phyloP scores from a whole-genome alignment of 169 alveolate species.

The Eimeria zaria region DNA sequence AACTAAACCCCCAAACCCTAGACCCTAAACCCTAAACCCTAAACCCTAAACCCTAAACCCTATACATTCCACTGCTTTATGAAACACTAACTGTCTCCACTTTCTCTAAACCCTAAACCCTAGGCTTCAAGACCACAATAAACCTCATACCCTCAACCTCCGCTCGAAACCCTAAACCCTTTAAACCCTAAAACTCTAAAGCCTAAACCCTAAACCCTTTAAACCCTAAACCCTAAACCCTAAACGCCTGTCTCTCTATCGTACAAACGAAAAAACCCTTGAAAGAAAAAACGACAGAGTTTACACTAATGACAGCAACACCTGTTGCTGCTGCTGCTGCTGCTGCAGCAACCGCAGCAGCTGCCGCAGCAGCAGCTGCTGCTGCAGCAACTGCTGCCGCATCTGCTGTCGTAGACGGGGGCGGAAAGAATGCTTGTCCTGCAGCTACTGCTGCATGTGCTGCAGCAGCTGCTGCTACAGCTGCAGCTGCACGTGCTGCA shows the following conservation, averaged over 20 bases:
- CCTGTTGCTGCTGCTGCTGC: not conserved
- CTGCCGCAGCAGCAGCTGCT: not conserved
- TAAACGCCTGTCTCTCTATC: not conserved
- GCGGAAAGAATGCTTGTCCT: not conserved
- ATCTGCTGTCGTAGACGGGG: not conserved
- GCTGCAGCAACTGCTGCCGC: not conserved
- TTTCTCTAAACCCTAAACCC: too few species aligned
- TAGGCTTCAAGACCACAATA: too few species aligned
- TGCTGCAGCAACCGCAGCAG: not conserved
- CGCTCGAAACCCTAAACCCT: too few species aligned
- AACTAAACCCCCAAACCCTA: not conserved
- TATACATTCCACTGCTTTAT: too few species aligned
- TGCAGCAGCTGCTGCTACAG: constrained; percentile 1
- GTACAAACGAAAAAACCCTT: not conserved
- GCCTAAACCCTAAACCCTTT: constrained; percentile 21
- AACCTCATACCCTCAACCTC: too few species aligned
- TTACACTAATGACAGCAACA: not conserved
- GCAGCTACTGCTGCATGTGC: not conserved
- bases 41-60: not conserved
- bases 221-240: not conserved
- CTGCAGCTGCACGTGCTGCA: too few species aligned
- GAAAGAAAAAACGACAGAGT: not conserved
- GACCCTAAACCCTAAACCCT: constrained; percentile 25
- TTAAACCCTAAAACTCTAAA: constrained; percentile 14
- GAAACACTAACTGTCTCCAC: too few species aligned